Evolutionary conservation across 2,329 filamentous ascomycete species (phyloP), one percentile per base, ranked within the genome.

Genomic region (Coniella lustricola): DNA sequence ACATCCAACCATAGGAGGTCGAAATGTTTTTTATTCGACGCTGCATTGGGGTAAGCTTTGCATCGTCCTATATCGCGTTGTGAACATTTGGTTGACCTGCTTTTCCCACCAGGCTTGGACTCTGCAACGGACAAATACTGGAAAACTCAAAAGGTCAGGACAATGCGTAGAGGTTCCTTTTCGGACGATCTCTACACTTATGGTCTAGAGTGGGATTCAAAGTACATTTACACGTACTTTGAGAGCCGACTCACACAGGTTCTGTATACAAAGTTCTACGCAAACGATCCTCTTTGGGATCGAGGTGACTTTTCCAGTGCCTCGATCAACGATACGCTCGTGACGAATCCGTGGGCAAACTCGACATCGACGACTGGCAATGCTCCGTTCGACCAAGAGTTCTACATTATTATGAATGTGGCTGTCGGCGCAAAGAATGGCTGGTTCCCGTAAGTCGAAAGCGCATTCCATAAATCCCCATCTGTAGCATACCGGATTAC

Each of bases 191-290:
- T 71, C 56, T 72, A 77, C 59, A 78, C 71, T 1, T 79, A 68
- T 52, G 76, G 74, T 4, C 54, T 78, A 14, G 72, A 77, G 54
- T 79, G 75, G 75, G 49, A 36, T 2, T 64, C 70, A 43, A 66
- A 72, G 36, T 76, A 77, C 60, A 63, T 79, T 17, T 77, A 73
- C 62, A 75, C 72, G 21, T 79, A 74, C 57, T 60, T 77, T 33
- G 72, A 78, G 58, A 67, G 62, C 55, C 64, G 67, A 14, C 59
- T 72, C 13, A 59, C 62, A 16, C 63, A 70, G 54, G 66, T 69
- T 51, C 55, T 68, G 39, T 68, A 66, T 50, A 56, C 66, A 14
- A 62, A 62, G 10, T 68, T 70, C 53, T 56, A 58, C n/a, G 44
- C 52, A 20, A 55, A 60, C 17, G 45, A 56, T 21, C 59, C 63